phyloP scores from a whole-genome alignment of 371 early-diverging fungal genomes.

The Cokeromyces recurvatus region DNA sequence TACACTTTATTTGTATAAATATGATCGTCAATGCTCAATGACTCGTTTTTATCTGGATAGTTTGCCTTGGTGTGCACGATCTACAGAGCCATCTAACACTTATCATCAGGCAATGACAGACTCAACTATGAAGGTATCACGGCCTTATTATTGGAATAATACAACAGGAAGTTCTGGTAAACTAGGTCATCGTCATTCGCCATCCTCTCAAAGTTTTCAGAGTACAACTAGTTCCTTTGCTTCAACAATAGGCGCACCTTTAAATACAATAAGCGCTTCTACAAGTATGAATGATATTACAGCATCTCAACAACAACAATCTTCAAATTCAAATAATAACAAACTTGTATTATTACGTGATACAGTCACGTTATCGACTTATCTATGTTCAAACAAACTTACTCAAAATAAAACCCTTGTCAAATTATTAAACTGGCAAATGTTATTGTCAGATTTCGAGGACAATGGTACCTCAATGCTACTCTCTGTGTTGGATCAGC shows the following conservation, averaged over 20 bases:
- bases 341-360: conserved; percentile 48
- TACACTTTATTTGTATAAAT: conserved; percentile 60
- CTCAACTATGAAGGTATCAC: no score
- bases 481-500: conserved; percentile 52
- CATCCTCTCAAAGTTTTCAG: conserved; percentile 21
- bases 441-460: conserved; percentile 12
- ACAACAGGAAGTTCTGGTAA: neutral
- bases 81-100: conserved; percentile 35
- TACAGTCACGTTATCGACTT: conserved; percentile 45
- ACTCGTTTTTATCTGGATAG: conserved; percentile 47
- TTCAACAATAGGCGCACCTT: conserved; percentile 3
- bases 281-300: conserved; percentile 4
- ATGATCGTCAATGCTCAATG: conserved; percentile 42
- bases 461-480: conserved; percentile 38
- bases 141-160: no score
- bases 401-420: conserved; percentile 64
- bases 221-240: conserved; percentile 15
- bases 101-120: neutral
- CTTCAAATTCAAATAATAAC: conserved; percentile 15
- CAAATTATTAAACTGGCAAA: conserved; percentile 63
- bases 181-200: conserved; percentile 14
- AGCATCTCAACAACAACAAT: neutral
- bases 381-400: conserved; percentile 60
- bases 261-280: conserved; percentile 3
- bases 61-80: conserved; percentile 33